These are phyloP conservation scores for Xerocomellus chrysenteron DNA, from an alignment of 768 basidiomycete species.

Conservation along the genomic window DNA sequence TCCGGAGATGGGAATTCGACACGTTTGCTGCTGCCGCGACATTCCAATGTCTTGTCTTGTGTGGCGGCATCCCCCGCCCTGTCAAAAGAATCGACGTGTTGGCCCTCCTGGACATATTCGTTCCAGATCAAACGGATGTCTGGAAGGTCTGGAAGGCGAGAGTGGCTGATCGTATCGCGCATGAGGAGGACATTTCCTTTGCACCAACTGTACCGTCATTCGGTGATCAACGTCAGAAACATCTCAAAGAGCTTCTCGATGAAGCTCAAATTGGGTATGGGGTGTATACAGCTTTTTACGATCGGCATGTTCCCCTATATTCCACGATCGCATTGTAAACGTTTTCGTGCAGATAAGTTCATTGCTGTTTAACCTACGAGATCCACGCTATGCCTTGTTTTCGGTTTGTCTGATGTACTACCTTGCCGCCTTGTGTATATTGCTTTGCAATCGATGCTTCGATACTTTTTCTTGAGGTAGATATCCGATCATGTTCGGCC, in stretches of 20 bases:
- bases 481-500: too few relatives aligned
- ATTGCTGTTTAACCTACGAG: too few relatives aligned
- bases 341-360: too few relatives aligned
- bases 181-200: not conserved
- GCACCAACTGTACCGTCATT: constrained; percentile 1
- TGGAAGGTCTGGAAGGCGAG: not conserved
- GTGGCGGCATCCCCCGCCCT: not conserved
- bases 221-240: not conserved
- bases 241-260: constrained; percentile 1
- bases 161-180: not conserved
- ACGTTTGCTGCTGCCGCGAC: constrained; percentile 3
- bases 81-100: not conserved
- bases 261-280: constrained; percentile 1
- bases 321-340: not conserved
- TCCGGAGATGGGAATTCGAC: constrained; percentile 1
- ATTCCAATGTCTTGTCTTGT: constrained; percentile 5
- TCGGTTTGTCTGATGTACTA: too few relatives aligned
- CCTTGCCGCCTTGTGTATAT: too few relatives aligned
- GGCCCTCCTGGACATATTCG: not conserved
- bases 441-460: too few relatives aligned
- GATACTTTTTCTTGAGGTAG: too few relatives aligned
- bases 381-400: too few relatives aligned
- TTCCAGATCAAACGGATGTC: not conserved
- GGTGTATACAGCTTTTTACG: not conserved
- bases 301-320: not conserved